Percentiles rank a stretch among this genome's conserved stretches.
These are phyloP conservation scores for Microdochium nivale DNA, from an alignment of 2,329 filamentous ascomycete genomes.

Conservation along the genomic window DNA sequence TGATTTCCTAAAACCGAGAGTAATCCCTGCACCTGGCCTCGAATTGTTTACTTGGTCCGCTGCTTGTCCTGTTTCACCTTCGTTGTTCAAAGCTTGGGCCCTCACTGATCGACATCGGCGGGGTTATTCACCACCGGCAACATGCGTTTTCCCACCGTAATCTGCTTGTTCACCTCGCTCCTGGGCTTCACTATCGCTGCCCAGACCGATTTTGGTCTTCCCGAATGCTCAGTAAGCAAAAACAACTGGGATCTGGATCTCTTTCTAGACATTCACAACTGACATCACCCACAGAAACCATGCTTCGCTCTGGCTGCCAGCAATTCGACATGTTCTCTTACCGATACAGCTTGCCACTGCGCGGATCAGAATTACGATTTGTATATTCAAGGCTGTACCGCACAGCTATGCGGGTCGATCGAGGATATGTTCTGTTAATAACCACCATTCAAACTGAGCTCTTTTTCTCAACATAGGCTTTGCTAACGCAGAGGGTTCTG, in stretches of 20 bases:
- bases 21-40: background rate
- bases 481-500: background rate
- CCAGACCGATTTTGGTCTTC: background rate
- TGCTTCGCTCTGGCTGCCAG: constrained; percentile 5
- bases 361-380: constrained; percentile 1
- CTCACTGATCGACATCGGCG: background rate
- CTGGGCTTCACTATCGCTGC: background rate
- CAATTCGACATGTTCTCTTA: constrained; percentile 4
- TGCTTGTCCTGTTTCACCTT: background rate
- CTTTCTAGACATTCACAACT: background rate
- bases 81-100: background rate
- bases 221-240: background rate
- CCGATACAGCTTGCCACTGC: constrained; percentile 7
- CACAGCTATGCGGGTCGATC: constrained; percentile 3
- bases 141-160: background rate
- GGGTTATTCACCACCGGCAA: background rate
- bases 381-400: constrained; percentile 2
- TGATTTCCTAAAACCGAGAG: background rate
- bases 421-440: background rate
- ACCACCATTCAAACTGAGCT: background rate
- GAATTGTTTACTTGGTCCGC: background rate
- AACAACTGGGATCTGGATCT: background rate
- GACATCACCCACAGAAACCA: constrained; percentile 2
- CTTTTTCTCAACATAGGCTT: background rate
- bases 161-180: background rate